Conservation (phyloP, 129 eudicot species). For the Arctium minus region DNA sequence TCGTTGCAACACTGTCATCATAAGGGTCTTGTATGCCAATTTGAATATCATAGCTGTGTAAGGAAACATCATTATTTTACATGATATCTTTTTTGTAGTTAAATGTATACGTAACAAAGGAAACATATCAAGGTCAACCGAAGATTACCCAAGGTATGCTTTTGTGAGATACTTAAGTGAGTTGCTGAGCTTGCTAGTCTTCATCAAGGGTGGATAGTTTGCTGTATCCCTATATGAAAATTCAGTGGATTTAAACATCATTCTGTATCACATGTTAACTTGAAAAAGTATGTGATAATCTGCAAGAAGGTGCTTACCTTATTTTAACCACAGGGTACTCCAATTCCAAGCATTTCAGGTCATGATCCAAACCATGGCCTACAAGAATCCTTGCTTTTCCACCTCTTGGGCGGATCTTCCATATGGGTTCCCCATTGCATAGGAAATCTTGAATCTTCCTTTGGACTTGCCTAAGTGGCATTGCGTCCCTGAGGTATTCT, state of each 20-base stretch:
- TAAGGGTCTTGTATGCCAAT: conserved; percentile 84
- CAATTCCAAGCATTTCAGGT: conserved; percentile 69
- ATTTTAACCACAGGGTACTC: conserved; percentile 67
- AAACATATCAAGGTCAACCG: conserved; percentile 8
- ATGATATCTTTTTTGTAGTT: background rate
- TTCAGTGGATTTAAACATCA: conserved; percentile 6
- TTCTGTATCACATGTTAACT: background rate
- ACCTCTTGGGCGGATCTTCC: conserved; percentile 92
- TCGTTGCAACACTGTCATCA: conserved; percentile 84
- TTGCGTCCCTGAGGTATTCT: conserved; percentile 82
- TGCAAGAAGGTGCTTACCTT: conserved; percentile 45
- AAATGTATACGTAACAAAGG: background rate
- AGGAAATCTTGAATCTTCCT: conserved; percentile 91
- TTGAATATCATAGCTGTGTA: conserved; percentile 79
- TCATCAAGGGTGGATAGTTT: conserved; percentile 96
- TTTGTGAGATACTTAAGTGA: conserved; percentile 83
- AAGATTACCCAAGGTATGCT: conserved; percentile 86
- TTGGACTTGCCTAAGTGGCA: conserved; percentile 80
- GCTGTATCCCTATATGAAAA: conserved; percentile 76
- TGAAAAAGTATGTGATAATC: conserved; percentile 6
- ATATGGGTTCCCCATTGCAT: conserved; percentile 95
- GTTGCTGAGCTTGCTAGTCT: conserved; percentile 99
- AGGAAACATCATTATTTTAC: background rate
- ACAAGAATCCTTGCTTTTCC: conserved; percentile 91
- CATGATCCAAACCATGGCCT: conserved; percentile 93